phyloP scores from a whole-genome alignment of 2,329 filamentous ascomycete genomes.

The Fusarium mangiferae region DNA sequence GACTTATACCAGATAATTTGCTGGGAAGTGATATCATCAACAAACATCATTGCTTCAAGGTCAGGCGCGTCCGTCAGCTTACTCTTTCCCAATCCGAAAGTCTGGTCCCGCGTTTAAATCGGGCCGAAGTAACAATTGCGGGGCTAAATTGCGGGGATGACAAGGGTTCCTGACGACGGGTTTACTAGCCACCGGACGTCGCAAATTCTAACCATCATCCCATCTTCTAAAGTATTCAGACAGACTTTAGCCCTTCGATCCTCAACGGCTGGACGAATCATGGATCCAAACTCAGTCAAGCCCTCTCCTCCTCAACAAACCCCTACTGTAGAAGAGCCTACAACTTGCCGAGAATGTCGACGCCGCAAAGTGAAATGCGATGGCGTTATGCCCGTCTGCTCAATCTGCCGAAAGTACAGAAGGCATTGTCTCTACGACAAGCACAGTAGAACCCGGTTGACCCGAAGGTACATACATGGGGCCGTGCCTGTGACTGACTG shows the following conservation, averaged over 20 bases:
- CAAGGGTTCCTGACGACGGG: neutral
- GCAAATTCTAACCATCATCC: slow-evolving; percentile 16
- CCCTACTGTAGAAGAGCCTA: slow-evolving; percentile 12
- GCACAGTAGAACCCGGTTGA: slow-evolving; percentile 27
- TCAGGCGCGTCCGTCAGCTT: neutral
- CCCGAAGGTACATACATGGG: slow-evolving; percentile 16
- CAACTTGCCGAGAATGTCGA: slow-evolving; percentile 31
- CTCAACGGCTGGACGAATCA: neutral
- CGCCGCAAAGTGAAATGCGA: slow-evolving; percentile 32
- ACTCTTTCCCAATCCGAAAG: neutral
- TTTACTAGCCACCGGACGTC: neutral
- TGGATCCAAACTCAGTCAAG: slow-evolving; percentile 4
- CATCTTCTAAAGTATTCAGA: neutral
- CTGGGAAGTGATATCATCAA: neutral
- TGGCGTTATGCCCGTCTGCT: slow-evolving; percentile 30
- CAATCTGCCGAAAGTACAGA: slow-evolving; percentile 28
- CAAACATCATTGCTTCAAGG: neutral
- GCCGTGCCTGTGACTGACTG: neutral
- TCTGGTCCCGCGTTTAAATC: slow-evolving; percentile 16
- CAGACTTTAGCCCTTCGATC: neutral
- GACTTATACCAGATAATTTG: neutral
- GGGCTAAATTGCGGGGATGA: slow-evolving; percentile 22
- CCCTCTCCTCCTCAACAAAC: slow-evolving; percentile 1
- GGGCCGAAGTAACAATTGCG: slow-evolving; percentile 8
- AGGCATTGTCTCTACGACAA: slow-evolving; percentile 31